A percentile compares a stretch with the other conserved stretches of the same genome.
These are phyloP conservation scores for Tinospora cordifolia DNA, from an alignment of 164 flowering plant genomes.

Conservation along the genomic window DNA sequence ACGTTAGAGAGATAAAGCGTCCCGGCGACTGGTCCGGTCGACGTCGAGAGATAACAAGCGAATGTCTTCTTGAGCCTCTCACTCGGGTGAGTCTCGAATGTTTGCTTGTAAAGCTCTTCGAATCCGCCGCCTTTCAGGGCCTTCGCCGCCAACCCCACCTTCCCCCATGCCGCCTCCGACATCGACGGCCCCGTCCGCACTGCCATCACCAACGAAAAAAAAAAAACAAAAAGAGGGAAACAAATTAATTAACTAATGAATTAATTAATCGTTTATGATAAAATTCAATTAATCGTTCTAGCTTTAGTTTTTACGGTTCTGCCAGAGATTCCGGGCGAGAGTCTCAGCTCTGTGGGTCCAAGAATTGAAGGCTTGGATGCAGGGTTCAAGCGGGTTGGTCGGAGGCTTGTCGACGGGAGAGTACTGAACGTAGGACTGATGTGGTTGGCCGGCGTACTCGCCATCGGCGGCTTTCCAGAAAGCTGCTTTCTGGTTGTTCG, in stretches of 20 bases:
- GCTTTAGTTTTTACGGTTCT: slow-evolving; percentile 25
- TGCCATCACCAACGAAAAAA: too few species aligned
- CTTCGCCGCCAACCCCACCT: slow-evolving; percentile 47
- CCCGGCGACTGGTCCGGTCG: slow-evolving; percentile 66
- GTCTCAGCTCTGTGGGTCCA: slow-evolving; percentile 38
- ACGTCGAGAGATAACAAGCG: slow-evolving; percentile 60
- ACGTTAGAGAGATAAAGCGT: slow-evolving; percentile 49
- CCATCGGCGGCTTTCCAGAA: slow-evolving; percentile 31
- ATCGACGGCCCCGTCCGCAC: slow-evolving; percentile 51
- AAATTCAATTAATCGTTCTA: too few species aligned
- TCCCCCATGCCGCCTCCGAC: slow-evolving; percentile 52
- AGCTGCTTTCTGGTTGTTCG: slow-evolving; percentile 66
- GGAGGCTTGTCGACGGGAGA: slow-evolving; percentile 30
- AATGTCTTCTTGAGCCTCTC: slow-evolving; percentile 54
- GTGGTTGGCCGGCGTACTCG: slow-evolving; percentile 16
- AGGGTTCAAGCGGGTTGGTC: slow-evolving; percentile 34
- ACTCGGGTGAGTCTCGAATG: slow-evolving; percentile 29
- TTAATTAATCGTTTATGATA: too few species aligned
- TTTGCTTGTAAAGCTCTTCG: slow-evolving; percentile 47
- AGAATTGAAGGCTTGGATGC: slow-evolving; percentile 29
- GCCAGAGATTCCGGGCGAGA: slow-evolving; percentile 42
- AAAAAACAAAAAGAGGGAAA: not conserved
- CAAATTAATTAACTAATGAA: not conserved
- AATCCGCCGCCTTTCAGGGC: slow-evolving; percentile 55
- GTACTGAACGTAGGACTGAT: slow-evolving; percentile 33